A percentile compares a stretch with the other conserved stretches of the same genome.
phyloP scores from a whole-genome alignment of 148 eudicot genomes.

The Gaultheria prostrata region DNA sequence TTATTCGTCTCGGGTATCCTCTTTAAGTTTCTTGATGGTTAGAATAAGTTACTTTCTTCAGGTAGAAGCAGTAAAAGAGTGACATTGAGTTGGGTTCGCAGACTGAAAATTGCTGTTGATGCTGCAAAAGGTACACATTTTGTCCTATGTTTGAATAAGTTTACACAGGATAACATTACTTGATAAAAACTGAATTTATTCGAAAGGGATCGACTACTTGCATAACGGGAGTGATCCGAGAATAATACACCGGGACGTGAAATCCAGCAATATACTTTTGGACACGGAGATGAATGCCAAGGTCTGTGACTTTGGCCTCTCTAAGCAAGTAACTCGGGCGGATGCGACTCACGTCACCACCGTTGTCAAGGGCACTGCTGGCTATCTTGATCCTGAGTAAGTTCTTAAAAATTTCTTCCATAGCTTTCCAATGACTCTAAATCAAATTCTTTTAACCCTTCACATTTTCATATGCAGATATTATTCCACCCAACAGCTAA shows the following conservation, averaged over 20 bases:
- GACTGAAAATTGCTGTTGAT: constrained; percentile 84
- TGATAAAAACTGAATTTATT: too few species aligned
- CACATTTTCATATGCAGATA: constrained; percentile 40
- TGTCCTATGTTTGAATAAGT: too few species aligned
- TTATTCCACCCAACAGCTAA: constrained; percentile 72
- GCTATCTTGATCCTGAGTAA: constrained; percentile 92
- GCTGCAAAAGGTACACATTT: constrained; percentile 77
- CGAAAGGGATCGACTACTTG: constrained; percentile 71
- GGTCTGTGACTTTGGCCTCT: constrained; percentile 80
- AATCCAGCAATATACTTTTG: constrained; percentile 78
- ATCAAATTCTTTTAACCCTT: neutral
- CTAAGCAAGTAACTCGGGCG: constrained; percentile 53
- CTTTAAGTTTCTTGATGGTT: neutral
- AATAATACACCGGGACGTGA: constrained; percentile 81
- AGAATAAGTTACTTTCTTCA: constrained; percentile 18
- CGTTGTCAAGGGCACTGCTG: constrained; percentile 79
- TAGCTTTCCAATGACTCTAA: neutral
- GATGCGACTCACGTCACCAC: constrained; percentile 75
- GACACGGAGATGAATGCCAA: constrained; percentile 76
- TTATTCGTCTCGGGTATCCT: neutral
- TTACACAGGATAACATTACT: too few species aligned
- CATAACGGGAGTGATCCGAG: constrained; percentile 75
- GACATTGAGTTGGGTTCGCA: constrained; percentile 72
- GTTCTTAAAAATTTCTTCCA: constrained; percentile 7
- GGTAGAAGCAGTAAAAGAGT: constrained; percentile 55